Conservation (phyloP, 306 rosid genomes). For the Lupinus albus region DNA sequence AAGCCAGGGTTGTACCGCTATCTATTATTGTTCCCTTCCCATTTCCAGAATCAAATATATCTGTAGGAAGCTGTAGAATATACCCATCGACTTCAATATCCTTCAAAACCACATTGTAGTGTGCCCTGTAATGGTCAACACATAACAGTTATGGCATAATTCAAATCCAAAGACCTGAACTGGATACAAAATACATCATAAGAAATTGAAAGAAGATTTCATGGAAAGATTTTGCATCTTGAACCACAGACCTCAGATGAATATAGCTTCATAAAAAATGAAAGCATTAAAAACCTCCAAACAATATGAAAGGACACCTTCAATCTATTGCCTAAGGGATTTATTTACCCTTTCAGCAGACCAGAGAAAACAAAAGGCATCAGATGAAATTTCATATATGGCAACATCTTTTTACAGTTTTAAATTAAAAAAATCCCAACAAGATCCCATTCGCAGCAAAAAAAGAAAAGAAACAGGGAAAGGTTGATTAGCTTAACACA, state of each 20-base stretch:
- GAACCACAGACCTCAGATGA: too few relatives aligned
- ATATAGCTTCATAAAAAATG: too few relatives aligned
- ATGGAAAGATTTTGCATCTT: too few relatives aligned
- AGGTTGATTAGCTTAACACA: neutral
- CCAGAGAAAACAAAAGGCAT: slow-evolving; percentile 14
- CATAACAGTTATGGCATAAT: slow-evolving; percentile 41
- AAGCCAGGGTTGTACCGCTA: slow-evolving; percentile 97
- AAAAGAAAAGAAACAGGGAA: too few relatives aligned
- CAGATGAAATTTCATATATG: slow-evolving; percentile 3
- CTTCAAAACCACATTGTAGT: slow-evolving; percentile 84
- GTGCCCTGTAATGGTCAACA: slow-evolving; percentile 65
- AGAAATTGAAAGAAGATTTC: too few relatives aligned
- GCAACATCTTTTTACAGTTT: neutral
- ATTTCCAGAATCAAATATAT: slow-evolving; percentile 65
- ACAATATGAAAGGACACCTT: too few relatives aligned
- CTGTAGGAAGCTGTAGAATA: slow-evolving; percentile 70
- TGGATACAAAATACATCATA: too few relatives aligned
- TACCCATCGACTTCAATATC: slow-evolving; percentile 73
- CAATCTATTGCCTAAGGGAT: neutral
- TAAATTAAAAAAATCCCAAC: slow-evolving; percentile 18
- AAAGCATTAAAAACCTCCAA: too few relatives aligned
- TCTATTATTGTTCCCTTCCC: slow-evolving; percentile 78
- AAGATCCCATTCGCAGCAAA: neutral
- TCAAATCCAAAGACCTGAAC: too few relatives aligned
- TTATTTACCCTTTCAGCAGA: slow-evolving; percentile 16